A percentile compares a stretch with the other conserved stretches of the same genome.
phyloP scores from a whole-genome alignment of 1,284 basidiomycete species.

The Papiliotrema laurentii region DNA sequence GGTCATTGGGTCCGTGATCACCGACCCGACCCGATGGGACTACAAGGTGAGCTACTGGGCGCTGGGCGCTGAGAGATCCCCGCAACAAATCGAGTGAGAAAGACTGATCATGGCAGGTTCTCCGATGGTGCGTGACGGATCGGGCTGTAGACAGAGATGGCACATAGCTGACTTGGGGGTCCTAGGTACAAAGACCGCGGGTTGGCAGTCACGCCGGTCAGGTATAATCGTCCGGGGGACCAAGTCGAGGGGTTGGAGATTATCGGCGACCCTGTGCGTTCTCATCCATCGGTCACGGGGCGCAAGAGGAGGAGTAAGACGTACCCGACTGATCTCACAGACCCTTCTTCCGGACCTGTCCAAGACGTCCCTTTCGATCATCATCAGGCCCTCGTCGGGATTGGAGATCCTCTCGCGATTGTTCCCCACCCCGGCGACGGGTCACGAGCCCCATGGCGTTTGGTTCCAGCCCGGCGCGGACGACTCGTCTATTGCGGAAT shows the following conservation, averaged over 20 bases:
- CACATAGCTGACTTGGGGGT: too few relatives aligned
- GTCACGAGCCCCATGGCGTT: conserved; percentile 58
- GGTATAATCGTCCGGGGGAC: too few relatives aligned
- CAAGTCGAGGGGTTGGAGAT: not conserved
- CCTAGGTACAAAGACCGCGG: not conserved
- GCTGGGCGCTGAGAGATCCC: not conserved
- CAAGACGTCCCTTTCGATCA: conserved; percentile 70
- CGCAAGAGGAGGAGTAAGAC: too few relatives aligned
- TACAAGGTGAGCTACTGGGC: conserved; percentile 30
- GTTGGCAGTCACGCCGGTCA: not conserved
- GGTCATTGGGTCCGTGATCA: conserved; percentile 37
- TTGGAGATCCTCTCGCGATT: conserved; percentile 31
- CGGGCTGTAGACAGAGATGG: too few relatives aligned
- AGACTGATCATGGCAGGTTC: conserved; percentile 49
- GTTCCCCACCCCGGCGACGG: conserved; percentile 51
- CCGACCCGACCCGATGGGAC: conserved; percentile 34
- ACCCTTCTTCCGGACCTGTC: conserved; percentile 59
- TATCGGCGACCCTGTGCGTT: not conserved
- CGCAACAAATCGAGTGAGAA: not conserved
- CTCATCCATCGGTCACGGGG: too few relatives aligned
- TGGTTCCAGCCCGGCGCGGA: conserved; percentile 86
- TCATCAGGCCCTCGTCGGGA: conserved; percentile 65
- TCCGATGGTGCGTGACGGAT: conserved; percentile 31
- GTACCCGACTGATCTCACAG: too few relatives aligned
- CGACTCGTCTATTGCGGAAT: conserved; percentile 55